Conservation (phyloP, 768 basidiomycete genomes). For the Tulasnella sp. region DNA sequence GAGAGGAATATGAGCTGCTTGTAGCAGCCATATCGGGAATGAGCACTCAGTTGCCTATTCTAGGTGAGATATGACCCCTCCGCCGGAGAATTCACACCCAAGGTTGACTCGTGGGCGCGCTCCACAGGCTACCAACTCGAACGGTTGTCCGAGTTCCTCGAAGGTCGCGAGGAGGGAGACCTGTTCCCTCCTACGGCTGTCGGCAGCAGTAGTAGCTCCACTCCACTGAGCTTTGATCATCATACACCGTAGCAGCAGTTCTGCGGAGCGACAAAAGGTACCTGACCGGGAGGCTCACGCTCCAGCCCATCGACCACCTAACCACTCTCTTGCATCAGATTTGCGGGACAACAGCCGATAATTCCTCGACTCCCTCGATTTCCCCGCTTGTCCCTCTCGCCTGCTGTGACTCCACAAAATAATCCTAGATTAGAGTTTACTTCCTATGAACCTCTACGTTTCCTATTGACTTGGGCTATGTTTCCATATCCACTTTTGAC, state of each 20-base stretch:
- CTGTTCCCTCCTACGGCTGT: not conserved
- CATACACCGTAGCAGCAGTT: not conserved
- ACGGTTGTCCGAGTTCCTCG: not conserved
- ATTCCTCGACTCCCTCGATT: not conserved
- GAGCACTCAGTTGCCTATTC: constrained; percentile 1
- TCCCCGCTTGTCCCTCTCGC: not conserved
- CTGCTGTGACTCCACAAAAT: not conserved
- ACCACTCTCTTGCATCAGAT: not conserved
- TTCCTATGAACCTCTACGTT: not conserved
- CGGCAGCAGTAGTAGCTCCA: not conserved
- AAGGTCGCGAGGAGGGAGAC: not conserved
- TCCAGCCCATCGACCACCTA: not conserved
- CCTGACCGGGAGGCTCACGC: not conserved
- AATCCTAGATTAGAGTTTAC: not conserved
- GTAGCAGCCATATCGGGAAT: not conserved
- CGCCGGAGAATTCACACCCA: not conserved
- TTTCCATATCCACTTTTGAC: not conserved
- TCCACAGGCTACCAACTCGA: constrained; percentile 8
- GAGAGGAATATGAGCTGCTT: not conserved
- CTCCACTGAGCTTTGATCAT: not conserved
- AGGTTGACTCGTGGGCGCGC: not conserved
- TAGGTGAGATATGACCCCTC: not conserved
- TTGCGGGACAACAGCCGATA: not conserved
- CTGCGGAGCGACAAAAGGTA: not conserved
- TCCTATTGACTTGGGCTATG: not conserved